A percentile compares a stretch with the other conserved stretches of the same genome.
Evolutionary conservation across 2,329 filamentous ascomycete species (phyloP).

Genomic region (Aspergillus felis): DNA sequence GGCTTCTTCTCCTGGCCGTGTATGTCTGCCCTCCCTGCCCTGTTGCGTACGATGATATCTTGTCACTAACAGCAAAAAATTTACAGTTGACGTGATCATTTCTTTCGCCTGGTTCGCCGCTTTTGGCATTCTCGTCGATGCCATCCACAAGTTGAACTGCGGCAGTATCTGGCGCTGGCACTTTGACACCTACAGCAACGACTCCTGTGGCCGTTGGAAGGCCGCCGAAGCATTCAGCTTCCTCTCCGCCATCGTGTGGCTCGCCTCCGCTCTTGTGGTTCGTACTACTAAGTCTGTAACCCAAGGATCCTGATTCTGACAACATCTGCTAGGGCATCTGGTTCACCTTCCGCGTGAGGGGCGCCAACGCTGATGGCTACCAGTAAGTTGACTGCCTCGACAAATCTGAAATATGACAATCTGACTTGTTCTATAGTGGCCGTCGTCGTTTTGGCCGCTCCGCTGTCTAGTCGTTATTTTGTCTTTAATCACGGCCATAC

Average conservation of each 20-base stretch:
- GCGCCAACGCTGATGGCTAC: slow-evolving; percentile 10
- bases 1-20: slow-evolving; percentile 66
- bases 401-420: background rate
- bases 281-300: slow-evolving; percentile 6
- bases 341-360: slow-evolving; percentile 31
- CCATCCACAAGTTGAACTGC: slow-evolving; percentile 49
- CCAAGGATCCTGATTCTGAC: slow-evolving; percentile 7
- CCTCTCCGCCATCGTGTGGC: slow-evolving; percentile 67
- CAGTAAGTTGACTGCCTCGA: slow-evolving; percentile 16
- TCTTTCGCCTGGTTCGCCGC: slow-evolving; percentile 66
- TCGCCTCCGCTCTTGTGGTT: slow-evolving; percentile 59
- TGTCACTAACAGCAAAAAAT: background rate
- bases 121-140: slow-evolving; percentile 63
- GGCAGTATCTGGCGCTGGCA: slow-evolving; percentile 59
- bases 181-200: slow-evolving; percentile 46
- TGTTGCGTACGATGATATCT: background rate
- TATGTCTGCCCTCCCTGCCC: slow-evolving; percentile 18
- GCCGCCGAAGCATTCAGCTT: slow-evolving; percentile 69
- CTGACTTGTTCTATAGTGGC: slow-evolving; percentile 1
- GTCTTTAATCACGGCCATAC: background rate
- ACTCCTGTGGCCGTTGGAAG: slow-evolving; percentile 64
- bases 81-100: slow-evolving; percentile 60
- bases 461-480: slow-evolving; percentile 4
- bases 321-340: slow-evolving; percentile 27
- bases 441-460: slow-evolving; percentile 9